These are phyloP conservation scores for Tolypocladium album DNA, from an alignment of 2,329 filamentous ascomycete genomes.

Conservation along the genomic window DNA sequence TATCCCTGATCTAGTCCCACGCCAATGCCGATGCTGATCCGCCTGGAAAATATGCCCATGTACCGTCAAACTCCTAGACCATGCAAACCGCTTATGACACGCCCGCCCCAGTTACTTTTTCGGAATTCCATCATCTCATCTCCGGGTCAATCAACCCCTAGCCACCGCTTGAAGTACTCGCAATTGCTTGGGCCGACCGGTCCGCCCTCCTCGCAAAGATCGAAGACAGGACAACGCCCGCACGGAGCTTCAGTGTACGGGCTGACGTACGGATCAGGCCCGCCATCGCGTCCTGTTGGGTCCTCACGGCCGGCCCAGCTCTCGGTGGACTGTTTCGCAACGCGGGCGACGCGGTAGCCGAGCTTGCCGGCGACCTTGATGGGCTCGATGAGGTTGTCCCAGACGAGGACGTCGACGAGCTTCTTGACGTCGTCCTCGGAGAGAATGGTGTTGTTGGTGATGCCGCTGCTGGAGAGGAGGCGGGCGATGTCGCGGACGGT, in stretches of 20 bases:
- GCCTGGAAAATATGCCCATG: background rate
- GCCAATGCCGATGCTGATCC: conserved; percentile 1
- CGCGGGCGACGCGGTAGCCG: conserved; percentile 42
- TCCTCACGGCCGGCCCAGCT: conserved; percentile 29
- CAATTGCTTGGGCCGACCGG: conserved; percentile 85
- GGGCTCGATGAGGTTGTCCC: conserved; percentile 72
- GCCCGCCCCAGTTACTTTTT: background rate
- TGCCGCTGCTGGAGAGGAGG: conserved; percentile 56
- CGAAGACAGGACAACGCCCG: conserved; percentile 84
- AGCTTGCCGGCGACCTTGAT: conserved; percentile 37
- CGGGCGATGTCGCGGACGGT: conserved; percentile 69
- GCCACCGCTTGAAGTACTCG: conserved; percentile 83
- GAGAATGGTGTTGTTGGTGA: conserved; percentile 62
- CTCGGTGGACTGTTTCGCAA: conserved; percentile 32
- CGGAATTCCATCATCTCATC: background rate
- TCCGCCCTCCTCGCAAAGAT: conserved; percentile 82
- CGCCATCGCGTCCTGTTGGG: conserved; percentile 23
- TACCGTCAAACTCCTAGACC: conserved; percentile 7
- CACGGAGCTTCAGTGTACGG: conserved; percentile 84
- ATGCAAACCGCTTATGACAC: conserved; percentile 6
- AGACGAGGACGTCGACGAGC: conserved; percentile 78
- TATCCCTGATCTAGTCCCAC: background rate
- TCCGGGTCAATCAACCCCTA: conserved; percentile 37
- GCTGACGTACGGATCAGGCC: conserved; percentile 43
- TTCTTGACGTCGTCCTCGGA: conserved; percentile 71